Conservation (phyloP, 2,329 filamentous ascomycete genomes). For the Zymoseptoria pseudotritici region DNA sequence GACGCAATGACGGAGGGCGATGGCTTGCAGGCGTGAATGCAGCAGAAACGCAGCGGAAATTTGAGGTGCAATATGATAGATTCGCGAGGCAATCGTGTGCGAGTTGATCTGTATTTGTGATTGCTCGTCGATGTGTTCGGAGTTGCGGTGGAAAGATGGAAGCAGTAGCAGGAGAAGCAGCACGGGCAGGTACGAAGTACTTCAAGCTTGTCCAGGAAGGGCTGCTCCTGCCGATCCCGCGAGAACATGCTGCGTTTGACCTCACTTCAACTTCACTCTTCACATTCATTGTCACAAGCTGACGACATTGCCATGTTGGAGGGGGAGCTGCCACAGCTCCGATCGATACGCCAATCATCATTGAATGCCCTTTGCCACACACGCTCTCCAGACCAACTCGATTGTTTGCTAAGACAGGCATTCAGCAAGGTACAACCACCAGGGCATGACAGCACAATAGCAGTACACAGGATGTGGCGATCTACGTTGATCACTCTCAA, state of each 20-base stretch:
- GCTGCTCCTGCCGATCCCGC: neutral
- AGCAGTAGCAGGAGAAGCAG: neutral
- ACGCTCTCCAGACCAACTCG: neutral
- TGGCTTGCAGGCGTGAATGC: neutral
- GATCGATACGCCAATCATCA: neutral
- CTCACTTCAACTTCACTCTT: neutral
- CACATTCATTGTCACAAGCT: neutral
- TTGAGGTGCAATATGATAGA: neutral
- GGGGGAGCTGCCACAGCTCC: neutral
- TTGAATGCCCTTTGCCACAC: neutral
- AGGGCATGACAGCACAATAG: neutral
- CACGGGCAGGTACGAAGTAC: neutral
- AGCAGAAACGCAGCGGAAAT: neutral
- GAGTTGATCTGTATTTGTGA: neutral
- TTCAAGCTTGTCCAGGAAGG: neutral
- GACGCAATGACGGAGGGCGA: neutral
- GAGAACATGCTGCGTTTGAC: neutral
- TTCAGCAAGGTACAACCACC: neutral
- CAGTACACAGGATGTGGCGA: neutral
- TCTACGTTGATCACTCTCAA: neutral
- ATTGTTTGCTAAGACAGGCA: neutral
- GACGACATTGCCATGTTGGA: neutral
- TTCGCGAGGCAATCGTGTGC: neutral
- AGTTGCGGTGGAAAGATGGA: neutral
- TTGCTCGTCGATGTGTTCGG: neutral